These are phyloP conservation scores for Cladobotryum protrusum DNA, from an alignment of 2,329 filamentous ascomycete genomes.

Conservation along the genomic window DNA sequence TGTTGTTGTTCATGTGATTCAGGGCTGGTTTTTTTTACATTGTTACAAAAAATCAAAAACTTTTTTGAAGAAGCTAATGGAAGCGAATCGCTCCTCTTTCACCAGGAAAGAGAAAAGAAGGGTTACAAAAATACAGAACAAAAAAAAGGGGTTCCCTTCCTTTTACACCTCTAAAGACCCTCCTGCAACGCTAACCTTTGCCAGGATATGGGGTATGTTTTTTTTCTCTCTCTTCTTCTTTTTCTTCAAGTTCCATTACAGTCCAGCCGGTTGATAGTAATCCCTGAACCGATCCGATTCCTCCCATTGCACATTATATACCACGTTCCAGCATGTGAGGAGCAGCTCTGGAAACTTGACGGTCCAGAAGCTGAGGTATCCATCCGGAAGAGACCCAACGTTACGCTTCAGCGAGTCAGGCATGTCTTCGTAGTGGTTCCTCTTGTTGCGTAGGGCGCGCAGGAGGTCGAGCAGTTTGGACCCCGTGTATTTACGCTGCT, in stretches of 20 bases:
- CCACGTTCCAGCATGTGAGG: constrained; percentile 70
- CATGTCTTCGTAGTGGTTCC: constrained; percentile 98
- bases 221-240: too few relatives aligned
- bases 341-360: constrained; percentile 70
- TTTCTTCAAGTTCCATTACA: constrained; percentile 14
- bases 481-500: constrained; percentile 92
- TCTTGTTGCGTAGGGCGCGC: constrained; percentile 87
- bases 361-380: constrained; percentile 81
- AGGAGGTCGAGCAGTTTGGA: constrained; percentile 77
- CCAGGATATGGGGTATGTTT: too few relatives aligned
- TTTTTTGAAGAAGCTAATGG: too few relatives aligned
- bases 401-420: constrained; percentile 62
- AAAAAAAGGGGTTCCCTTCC: too few relatives aligned
- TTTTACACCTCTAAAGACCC: too few relatives aligned
- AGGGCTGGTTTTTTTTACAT: too few relatives aligned
- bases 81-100: too few relatives aligned
- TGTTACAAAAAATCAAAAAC: too few relatives aligned
- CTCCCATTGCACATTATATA: constrained; percentile 60
- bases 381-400: constrained; percentile 70
- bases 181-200: too few relatives aligned
- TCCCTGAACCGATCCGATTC: constrained; percentile 61
- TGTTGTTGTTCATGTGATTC: too few relatives aligned
- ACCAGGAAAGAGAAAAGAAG: too few relatives aligned
- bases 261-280: constrained; percentile 54
- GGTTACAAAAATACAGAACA: too few relatives aligned